Base-by-base conservation (phyloP, 73 alveolate genomes). In the Paramecium tetraurelia region DNA sequence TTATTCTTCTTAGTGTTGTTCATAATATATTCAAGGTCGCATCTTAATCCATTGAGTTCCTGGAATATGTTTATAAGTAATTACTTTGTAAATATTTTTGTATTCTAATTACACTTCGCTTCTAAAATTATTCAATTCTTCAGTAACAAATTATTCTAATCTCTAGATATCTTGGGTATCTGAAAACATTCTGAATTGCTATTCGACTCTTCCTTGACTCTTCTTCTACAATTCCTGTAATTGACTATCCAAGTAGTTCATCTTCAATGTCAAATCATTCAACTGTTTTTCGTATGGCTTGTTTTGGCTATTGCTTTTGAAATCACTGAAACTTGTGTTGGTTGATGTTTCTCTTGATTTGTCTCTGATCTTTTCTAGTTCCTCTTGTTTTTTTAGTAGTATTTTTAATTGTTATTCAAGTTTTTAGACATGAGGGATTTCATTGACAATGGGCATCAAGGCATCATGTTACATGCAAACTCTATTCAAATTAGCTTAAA, bases 41-140 rank as follows among this genome's bases (percentile, higher is more conserved):
- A 80, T 80, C 72, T 80, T 80, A 80, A 46, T 44, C 90, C 90
- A 80, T 80, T 80, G 14, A 80, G 31, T 41, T 80, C 90, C 90
- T 80, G 11, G 16, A 8, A 16, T 44, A 18, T 44, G 48, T n/a
- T 41, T 44, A 80, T 20, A 43, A 18, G 12, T 53, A 11, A 80
- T 20, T 80, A 80, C 90, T 48, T 80, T 80, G 29, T 80, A 80
- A 2, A 80, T 80, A 44, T 80, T 80, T 27, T 80, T 80, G 46
- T 44, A 80, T 48, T 80, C 90, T 7, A 24, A 40, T 46, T 80
- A 31, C 22, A 46, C 70, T 20, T 80, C 70, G 12, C 36, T 27
- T 80, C 72, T 80, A 24, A 80, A 80, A 22, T 44, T 41, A 18
- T 36, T 16, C 18, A 72, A 72, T 40, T 72, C 86, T 16, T 72